phyloP scores from a whole-genome alignment of 2,329 filamentous ascomycete genomes.

The Epichloe uncinata region DNA sequence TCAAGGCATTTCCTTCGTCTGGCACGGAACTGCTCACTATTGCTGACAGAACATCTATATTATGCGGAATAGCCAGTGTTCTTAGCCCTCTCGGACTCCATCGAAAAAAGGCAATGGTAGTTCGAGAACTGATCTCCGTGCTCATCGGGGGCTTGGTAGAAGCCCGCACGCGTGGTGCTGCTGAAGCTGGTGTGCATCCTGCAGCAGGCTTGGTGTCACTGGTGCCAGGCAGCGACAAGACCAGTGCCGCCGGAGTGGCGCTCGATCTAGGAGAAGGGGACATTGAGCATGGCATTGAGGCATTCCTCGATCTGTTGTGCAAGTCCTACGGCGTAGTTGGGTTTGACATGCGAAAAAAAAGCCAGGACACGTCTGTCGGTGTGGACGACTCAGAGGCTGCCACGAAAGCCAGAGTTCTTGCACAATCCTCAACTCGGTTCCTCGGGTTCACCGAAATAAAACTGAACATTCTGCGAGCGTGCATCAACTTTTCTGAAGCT shows the following conservation, averaged over 20 bases:
- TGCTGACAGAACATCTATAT: constrained; percentile 62
- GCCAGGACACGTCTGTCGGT: constrained; percentile 11
- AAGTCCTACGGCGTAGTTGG: constrained; percentile 51
- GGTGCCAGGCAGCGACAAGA: constrained; percentile 38
- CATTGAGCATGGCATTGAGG: constrained; percentile 52
- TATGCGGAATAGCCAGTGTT: constrained; percentile 81
- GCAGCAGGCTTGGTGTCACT: constrained; percentile 73
- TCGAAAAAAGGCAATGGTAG: constrained; percentile 81
- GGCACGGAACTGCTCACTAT: constrained; percentile 55
- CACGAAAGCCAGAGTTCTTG: constrained; percentile 43
- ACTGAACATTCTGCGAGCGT: constrained; percentile 74
- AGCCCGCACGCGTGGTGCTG: constrained; percentile 80
- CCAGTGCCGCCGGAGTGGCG: constrained; percentile 34
- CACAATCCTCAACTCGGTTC: constrained; percentile 42
- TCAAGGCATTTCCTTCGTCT: constrained; percentile 57
- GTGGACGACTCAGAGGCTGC: constrained; percentile 36
- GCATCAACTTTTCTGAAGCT: constrained; percentile 87
- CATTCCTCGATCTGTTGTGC: constrained; percentile 47
- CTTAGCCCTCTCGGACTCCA: constrained; percentile 66
- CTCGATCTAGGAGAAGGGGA: constrained; percentile 52
- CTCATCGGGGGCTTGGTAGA: constrained; percentile 78
- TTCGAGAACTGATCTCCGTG: constrained; percentile 72
- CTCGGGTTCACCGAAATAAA: constrained; percentile 76
- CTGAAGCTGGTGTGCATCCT: constrained; percentile 92
- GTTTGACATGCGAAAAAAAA: constrained; percentile 24